phyloP scores from a whole-genome alignment of 257 asterid species.

The Penstemon eatonii region DNA sequence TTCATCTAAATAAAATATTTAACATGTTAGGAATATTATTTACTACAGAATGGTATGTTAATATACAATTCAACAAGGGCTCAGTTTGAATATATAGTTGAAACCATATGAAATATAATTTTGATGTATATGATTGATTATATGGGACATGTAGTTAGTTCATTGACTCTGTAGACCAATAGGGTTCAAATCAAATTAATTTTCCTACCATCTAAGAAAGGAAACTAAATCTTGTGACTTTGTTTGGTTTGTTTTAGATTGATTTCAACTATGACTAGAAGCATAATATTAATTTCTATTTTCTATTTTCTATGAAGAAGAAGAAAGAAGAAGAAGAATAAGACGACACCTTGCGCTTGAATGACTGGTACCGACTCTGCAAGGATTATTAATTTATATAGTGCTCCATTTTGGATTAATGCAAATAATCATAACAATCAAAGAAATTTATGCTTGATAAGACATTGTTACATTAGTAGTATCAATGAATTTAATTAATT shows the following conservation, averaged over 20 bases:
- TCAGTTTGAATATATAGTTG: too few relatives aligned
- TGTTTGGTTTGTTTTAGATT: background rate
- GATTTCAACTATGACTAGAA: background rate
- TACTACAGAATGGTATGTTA: too few relatives aligned
- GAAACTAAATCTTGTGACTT: background rate
- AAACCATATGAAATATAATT: too few relatives aligned
- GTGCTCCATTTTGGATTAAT: slow-evolving; percentile 25
- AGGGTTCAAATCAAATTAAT: background rate
- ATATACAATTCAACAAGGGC: too few relatives aligned
- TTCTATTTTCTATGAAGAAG: too few relatives aligned
- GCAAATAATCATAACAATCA: slow-evolving; percentile 13
- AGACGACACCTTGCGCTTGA: slow-evolving; percentile 4
- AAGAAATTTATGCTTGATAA: slow-evolving; percentile 13
- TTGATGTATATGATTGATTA: too few relatives aligned
- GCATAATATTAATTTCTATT: background rate
- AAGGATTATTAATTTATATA: background rate
- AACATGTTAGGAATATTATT: too few relatives aligned
- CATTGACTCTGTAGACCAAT: slow-evolving; percentile 9
- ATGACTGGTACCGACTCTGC: background rate
- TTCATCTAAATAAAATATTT: background rate
- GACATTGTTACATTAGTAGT: slow-evolving; percentile 2
- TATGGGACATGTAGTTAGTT: too few relatives aligned
- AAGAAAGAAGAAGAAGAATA: too few relatives aligned
- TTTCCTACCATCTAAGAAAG: background rate
- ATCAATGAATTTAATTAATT: slow-evolving; percentile 9